Conservation (phyloP, 2,329 filamentous ascomycete species). For the Cercospora brassicicola region DNA sequence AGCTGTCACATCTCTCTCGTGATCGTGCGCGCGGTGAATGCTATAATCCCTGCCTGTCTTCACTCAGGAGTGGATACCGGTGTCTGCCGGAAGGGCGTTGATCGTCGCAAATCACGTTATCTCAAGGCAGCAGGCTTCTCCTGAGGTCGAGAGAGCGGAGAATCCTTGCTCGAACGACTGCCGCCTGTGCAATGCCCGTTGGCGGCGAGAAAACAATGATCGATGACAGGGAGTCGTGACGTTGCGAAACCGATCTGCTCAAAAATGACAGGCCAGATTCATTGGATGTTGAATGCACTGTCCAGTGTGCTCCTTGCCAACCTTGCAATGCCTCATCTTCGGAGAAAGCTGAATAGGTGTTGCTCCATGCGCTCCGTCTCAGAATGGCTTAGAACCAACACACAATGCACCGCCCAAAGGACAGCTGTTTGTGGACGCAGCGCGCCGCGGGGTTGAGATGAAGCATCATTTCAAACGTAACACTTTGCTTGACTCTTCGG, state of each 20-base stretch:
- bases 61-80: slow-evolving; percentile 3
- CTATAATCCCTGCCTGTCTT: not conserved
- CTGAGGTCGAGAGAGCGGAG: slow-evolving; percentile 18
- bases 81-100: slow-evolving; percentile 1
- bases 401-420: not conserved
- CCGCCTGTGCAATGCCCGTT: slow-evolving; percentile 20
- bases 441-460: not conserved
- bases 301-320: slow-evolving; percentile 1
- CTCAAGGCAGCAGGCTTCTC: slow-evolving; percentile 12
- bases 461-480: not conserved
- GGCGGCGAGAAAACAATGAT: slow-evolving; percentile 12
- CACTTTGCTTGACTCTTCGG: not conserved
- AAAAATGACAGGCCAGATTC: not conserved
- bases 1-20: not conserved
- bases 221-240: slow-evolving; percentile 14
- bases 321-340: slow-evolving; percentile 17
- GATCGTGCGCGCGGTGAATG: slow-evolving; percentile 2
- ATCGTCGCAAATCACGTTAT: slow-evolving; percentile 15
- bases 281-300: not conserved
- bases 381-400: slow-evolving; percentile 1
- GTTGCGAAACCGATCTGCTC: slow-evolving; percentile 13
- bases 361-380: not conserved
- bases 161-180: slow-evolving; percentile 20
- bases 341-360: not conserved
- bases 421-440: not conserved